Evolutionary conservation across 805 yeast genomes (phyloP).

Genomic region (Wickerhamomyces rabaulensis): DNA sequence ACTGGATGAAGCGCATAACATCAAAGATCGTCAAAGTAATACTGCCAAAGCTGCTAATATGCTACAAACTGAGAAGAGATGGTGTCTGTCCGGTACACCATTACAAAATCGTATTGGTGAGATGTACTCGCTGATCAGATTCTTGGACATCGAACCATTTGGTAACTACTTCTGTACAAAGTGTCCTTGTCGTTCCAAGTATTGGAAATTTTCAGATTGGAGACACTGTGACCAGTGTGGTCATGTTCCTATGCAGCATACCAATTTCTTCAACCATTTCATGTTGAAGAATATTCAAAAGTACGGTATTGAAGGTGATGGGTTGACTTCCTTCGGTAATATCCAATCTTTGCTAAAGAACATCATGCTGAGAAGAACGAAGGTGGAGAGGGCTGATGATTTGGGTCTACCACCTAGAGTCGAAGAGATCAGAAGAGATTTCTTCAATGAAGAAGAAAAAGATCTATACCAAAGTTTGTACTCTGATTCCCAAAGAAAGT

Average conservation of each 20-base stretch:
- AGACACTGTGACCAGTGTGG: slow-evolving; percentile 83
- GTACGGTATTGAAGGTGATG: slow-evolving; percentile 77
- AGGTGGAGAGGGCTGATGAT: slow-evolving; percentile 95
- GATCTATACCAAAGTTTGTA: slow-evolving; percentile 87
- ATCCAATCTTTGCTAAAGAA: slow-evolving; percentile 70
- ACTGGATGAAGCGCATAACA: slow-evolving; percentile 95
- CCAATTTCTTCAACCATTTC: slow-evolving; percentile 93
- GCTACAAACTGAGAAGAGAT: slow-evolving; percentile 65
- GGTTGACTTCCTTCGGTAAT: slow-evolving; percentile 69
- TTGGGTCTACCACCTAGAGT: slow-evolving; percentile 95
- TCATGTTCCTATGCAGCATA: slow-evolving; percentile 91
- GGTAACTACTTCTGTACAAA: slow-evolving; percentile 88
- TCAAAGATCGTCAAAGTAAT: slow-evolving; percentile 89
- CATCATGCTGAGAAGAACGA: slow-evolving; percentile 91
- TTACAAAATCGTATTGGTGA: slow-evolving; percentile 96
- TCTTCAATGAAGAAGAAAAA: slow-evolving; percentile 90
- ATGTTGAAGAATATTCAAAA: slow-evolving; percentile 91
- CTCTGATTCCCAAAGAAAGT: slow-evolving; percentile 80
- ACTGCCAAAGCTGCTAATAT: slow-evolving; percentile 89
- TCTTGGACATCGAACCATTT: slow-evolving; percentile 79
- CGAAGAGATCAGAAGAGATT: slow-evolving; percentile 82
- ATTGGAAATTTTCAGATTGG: slow-evolving; percentile 83
- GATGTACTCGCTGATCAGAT: slow-evolving; percentile 85
- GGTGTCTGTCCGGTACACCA: slow-evolving; percentile 97
- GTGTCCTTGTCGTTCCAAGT: slow-evolving; percentile 77